phyloP scores from a whole-genome alignment of 768 basidiomycete species.

The Rhodocollybia butyracea region DNA sequence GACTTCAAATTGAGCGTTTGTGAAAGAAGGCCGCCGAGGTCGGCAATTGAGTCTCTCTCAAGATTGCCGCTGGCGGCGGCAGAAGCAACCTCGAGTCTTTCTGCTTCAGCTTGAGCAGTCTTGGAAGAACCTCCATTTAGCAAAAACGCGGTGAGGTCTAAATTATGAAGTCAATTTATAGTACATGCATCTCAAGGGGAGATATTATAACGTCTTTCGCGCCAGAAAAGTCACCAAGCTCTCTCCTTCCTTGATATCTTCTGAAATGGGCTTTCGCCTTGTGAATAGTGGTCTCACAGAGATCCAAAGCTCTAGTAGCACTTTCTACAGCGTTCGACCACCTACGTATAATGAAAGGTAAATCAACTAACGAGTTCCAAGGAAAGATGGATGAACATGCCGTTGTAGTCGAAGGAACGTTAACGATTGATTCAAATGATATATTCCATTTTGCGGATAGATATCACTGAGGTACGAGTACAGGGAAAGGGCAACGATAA shows the following conservation, averaged over 20 bases:
- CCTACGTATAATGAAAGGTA: not conserved
- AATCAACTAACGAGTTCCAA: too few relatives aligned
- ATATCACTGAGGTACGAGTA: not conserved
- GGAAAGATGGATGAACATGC: not conserved
- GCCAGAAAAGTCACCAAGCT: not conserved
- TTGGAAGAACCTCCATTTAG: not conserved
- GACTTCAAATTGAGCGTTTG: not conserved
- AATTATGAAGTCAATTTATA: not conserved
- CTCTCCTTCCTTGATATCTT: not conserved
- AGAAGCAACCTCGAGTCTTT: not conserved
- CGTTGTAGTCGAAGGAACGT: conserved; percentile 9
- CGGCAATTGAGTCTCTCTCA: not conserved
- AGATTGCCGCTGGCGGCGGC: not conserved
- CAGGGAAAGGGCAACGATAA: not conserved
- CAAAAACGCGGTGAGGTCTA: not conserved
- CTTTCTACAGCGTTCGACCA: not conserved
- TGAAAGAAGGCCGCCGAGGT: not conserved
- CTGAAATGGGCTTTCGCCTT: not conserved
- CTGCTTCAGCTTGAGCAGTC: not conserved
- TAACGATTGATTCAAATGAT: conserved; percentile 9
- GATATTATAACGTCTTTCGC: not conserved
- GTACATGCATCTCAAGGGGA: not conserved
- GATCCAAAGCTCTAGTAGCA: not conserved
- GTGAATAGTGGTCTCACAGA: not conserved
- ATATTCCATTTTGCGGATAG: not conserved